These are phyloP conservation scores for Liquidambar formosana DNA, from an alignment of 164 flowering plant genomes.

Conservation along the genomic window DNA sequence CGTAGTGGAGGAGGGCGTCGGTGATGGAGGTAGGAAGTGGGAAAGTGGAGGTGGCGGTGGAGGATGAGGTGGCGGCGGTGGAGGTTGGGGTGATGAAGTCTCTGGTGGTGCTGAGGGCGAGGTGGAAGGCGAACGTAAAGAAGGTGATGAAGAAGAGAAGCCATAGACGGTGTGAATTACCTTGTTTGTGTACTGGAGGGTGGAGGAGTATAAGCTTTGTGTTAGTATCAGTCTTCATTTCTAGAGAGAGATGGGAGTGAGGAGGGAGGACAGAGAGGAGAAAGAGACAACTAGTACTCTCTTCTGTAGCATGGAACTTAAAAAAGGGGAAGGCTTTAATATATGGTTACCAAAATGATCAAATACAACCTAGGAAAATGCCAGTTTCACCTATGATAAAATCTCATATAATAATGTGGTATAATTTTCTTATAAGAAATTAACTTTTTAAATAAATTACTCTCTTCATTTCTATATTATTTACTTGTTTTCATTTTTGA, in stretches of 20 bases:
- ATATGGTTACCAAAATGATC: no score
- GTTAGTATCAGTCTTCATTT: slow-evolving; percentile 33
- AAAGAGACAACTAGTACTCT: no score
- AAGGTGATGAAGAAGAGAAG: slow-evolving; percentile 57
- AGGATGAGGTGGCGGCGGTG: slow-evolving; percentile 7
- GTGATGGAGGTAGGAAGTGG: slow-evolving; percentile 30
- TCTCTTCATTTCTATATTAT: no score
- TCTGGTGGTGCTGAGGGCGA: slow-evolving; percentile 41
- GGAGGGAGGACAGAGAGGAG: no score
- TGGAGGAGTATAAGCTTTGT: slow-evolving; percentile 59
- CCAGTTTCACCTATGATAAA: no score
- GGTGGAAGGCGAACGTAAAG: slow-evolving; percentile 54
- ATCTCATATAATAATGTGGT: no score
- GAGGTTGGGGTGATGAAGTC: slow-evolving; percentile 19
- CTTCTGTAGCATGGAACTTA: no score
- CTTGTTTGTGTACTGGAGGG: slow-evolving; percentile 40
- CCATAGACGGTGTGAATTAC: slow-evolving; percentile 44
- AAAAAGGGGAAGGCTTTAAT: no score
- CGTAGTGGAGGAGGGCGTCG: slow-evolving; percentile 72
- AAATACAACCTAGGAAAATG: no score
- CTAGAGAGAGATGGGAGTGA: not conserved
- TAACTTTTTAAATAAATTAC: no score
- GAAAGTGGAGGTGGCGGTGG: slow-evolving; percentile 13
- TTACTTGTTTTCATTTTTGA: no score
- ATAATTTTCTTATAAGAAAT: no score